Evolutionary conservation across 352 stramenopile genomes (phyloP).

Genomic region (Sclerospora graminicola): DNA sequence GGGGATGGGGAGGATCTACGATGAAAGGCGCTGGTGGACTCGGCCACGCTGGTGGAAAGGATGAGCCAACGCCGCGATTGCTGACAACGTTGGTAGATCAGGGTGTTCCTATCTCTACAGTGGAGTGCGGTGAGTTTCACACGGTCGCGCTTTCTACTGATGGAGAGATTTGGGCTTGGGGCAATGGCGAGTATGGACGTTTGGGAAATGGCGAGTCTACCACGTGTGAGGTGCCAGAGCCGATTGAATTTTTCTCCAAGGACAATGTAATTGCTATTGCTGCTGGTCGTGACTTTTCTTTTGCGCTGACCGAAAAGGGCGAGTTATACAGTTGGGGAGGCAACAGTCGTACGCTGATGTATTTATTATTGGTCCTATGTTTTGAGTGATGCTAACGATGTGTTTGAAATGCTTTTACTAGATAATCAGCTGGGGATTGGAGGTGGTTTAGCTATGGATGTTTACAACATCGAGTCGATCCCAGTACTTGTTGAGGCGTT

Average conservation of each 20-base stretch:
- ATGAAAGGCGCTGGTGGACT: constrained; percentile 72
- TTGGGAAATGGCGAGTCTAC: constrained; percentile 84
- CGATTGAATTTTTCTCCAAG: constrained; percentile 76
- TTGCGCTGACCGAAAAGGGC: constrained; percentile 76
- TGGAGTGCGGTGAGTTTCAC: constrained; percentile 85
- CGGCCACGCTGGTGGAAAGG: constrained; percentile 61
- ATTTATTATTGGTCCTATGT: neutral
- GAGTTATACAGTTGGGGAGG: constrained; percentile 87
- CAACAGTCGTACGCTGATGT: constrained; percentile 77
- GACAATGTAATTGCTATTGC: constrained; percentile 61
- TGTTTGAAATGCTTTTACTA: constrained; percentile 12
- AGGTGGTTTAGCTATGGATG: constrained; percentile 84
- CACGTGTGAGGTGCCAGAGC: constrained; percentile 72
- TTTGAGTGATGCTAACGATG: constrained; percentile 4
- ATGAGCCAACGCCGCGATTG: constrained; percentile 59
- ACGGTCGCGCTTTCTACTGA: constrained; percentile 83
- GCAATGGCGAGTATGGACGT: constrained; percentile 86
- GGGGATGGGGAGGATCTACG: constrained; percentile 81
- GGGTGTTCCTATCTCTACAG: constrained; percentile 54
- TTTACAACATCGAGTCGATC: constrained; percentile 91
- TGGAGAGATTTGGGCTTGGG: constrained; percentile 88
- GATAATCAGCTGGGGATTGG: constrained; percentile 86
- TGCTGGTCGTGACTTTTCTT: constrained; percentile 83
- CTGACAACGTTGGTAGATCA: constrained; percentile 69
- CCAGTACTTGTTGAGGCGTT: constrained; percentile 81